Base-by-base conservation (phyloP, 768 basidiomycete genomes). In the Termitomyces heimii region DNA sequence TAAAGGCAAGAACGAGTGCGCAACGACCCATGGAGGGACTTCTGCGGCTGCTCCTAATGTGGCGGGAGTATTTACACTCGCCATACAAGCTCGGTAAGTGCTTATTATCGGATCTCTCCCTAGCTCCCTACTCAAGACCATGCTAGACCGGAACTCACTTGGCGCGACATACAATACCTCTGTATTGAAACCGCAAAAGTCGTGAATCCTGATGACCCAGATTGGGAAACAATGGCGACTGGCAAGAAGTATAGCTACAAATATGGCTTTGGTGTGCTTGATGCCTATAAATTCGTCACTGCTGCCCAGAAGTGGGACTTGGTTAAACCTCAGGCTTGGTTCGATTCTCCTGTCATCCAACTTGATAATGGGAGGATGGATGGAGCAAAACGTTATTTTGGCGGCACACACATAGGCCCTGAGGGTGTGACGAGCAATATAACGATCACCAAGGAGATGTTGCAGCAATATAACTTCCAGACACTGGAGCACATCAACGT, bases 1-100 rank as follows among this genome's bases (percentile, higher is more conserved):
- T 67, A 86, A 88, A 46, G 95, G 95, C 22, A 82, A 89, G 68
- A 82, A 88, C 62, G 75, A 81, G 47, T 99, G 97, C 68, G 79
- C 94, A 5, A 79, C 77, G 28, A 79, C 72, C 0, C 97, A 99
- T 64, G 96, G 96, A 29, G 97, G 97, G n/a, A 99, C 97, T 1
- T 98, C 96, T 18, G 97, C 97, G 20, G 97, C 97, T 13, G 97
- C 97, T 9, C 97, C 97, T 6, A 91, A 98, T 61, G 96, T 91
- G 26, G 94, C 86, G 5, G 97, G 92, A 29, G 90, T 98, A 42
- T 88, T 95, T 66, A 90, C 93, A 18, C 82, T 99, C 5, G 92
- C 93, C 5, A 76, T 98, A 12, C 79, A 93, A 74, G 90, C 82
- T 55, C 82, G 94, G 93, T 94, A 63, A 52, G 74, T 54, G 26